Conservation (phyloP, 805 yeast species). For the Ogataea wickerhamii region DNA sequence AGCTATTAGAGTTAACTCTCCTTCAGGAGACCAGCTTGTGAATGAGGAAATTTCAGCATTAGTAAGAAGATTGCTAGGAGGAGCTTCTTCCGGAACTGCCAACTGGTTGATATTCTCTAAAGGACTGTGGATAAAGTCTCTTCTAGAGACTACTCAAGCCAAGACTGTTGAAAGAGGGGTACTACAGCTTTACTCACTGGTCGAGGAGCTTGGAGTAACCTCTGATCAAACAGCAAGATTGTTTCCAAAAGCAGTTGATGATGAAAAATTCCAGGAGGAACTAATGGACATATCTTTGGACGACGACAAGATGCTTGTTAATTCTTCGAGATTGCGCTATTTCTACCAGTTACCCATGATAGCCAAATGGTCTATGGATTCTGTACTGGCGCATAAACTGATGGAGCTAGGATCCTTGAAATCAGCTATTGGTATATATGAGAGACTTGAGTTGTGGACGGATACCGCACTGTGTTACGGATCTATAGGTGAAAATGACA, state of each 20-base stretch:
- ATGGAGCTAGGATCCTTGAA: constrained; percentile 80
- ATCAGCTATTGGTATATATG: constrained; percentile 87
- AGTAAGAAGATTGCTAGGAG: constrained; percentile 64
- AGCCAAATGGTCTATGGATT: constrained; percentile 85
- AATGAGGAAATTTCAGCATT: constrained; percentile 82
- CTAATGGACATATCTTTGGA: constrained; percentile 17
- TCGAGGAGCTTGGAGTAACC: constrained; percentile 78
- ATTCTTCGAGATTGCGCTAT: constrained; percentile 57
- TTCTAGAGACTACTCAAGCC: constrained; percentile 74
- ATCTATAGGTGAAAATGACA: constrained; percentile 67
- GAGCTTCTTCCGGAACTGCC: constrained; percentile 41
- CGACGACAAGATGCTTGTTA: constrained; percentile 34
- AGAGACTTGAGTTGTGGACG: constrained; percentile 66
- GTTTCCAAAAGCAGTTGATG: constrained; percentile 42
- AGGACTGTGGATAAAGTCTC: constrained; percentile 86
- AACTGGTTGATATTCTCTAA: constrained; percentile 80
- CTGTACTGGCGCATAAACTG: constrained; percentile 77
- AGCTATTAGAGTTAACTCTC: constrained; percentile 64
- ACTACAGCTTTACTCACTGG: constrained; percentile 85
- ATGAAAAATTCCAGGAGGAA: constrained; percentile 21
- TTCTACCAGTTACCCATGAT: constrained; percentile 71
- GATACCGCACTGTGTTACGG: constrained; percentile 92
- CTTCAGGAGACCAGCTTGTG: constrained; percentile 63
- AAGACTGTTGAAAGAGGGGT: constrained; percentile 93
- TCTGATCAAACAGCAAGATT: constrained; percentile 48